Evolutionary conservation across 371 early-diverging fungal species (phyloP), one percentile per base, ranked within the genome.

Genomic region (Globomyces sp.): DNA sequence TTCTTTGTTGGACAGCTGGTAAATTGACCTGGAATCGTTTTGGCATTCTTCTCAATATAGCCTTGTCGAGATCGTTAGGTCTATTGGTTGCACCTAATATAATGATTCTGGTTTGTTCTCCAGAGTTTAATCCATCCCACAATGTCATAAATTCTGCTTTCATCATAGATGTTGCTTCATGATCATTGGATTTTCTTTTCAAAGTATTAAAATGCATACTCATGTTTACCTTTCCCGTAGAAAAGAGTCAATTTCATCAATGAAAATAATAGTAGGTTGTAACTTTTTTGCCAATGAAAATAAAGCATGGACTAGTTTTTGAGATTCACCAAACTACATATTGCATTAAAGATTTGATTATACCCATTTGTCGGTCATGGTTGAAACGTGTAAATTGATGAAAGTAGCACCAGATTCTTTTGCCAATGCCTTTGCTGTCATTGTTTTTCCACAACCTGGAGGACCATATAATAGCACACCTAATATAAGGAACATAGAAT

Each of bases 111-210:
- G 79, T 80, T 61, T 85, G 85, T 59, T 89, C 89, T 13, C 86
- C 87, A 0, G 95, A 89, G 0, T 90, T 86, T 61, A 98, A 78
- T 3, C 99, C 99, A 76, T 98, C 99, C 99, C 99, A 98, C 69
- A 95, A 78, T 76, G 84, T 91, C 96, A 98, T 96, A 71, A 97
- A 96, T 81, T 97, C 97, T 4, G 98, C 95, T 84, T 97, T 98
- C 96, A 98, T 97, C 87, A 94, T 95, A 57, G 87, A 85, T 39
- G 92, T 94, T 24, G 93, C 93, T 79, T 97, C 98, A 72, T 97
- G 96, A 77, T 98, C 99, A 34, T 81, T 85, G 58, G 88, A 87
- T 66, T 90, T 79, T 49, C 99, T 86, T 24, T 24, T 24, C 24
- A 24, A 24, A 24, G 24, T 24, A 24, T 24, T 24, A 24, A 24